Base-by-base conservation (phyloP, 192 early-diverging fungal species). In the Lobosporangium transversale region DNA sequence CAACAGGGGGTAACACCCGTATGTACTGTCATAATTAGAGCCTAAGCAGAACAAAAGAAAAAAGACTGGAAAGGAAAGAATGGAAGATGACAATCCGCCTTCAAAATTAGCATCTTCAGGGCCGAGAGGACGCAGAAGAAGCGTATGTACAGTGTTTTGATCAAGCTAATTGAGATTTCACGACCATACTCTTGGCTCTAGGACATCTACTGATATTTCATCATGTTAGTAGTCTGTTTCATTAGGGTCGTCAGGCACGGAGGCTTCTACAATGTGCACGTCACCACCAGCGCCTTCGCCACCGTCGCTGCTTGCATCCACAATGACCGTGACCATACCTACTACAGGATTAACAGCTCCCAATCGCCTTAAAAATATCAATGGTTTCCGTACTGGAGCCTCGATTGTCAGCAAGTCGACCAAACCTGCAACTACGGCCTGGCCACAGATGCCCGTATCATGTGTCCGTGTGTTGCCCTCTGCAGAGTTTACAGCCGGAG, bases 41-140 rank as follows among this genome's bases (percentile, higher is more conserved):
- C 59, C 61, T 20, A 70, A 61, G 53, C 68, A 58, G 2, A 33
- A 23, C 14, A 70, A 70, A 44, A 49, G 68, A 44, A 70, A 62
- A 62, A 61, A 53, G 45, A 15, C 14, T 9, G 31, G 35, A 7
- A 57, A 55, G 29, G 64, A 66, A 26, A 33, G 18, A 4, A 42
- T 17, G 7, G 50, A 17, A 9, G 26, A 20, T 7, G 64, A 57
- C 2, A n/a, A 21, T 30, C 7, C 29, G 8, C n/a, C 20, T 45
- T 21, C 33, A 18, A 53, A 53, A 30, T n/a, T 37, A 20, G 27
- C 18, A 1, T n/a, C n/a, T n/a, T n/a, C n/a, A n/a, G n/a, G n/a
- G n/a, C n/a, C n/a, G n/a, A 58, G 45, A 20, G 56, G 56, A 20
- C 56, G 56, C 2, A 58, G 56, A 45, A 43, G 42, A 26, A 58